Base-by-base conservation (phyloP, 2,329 filamentous ascomycete genomes). In the Akanthomyces dipterigenus region DNA sequence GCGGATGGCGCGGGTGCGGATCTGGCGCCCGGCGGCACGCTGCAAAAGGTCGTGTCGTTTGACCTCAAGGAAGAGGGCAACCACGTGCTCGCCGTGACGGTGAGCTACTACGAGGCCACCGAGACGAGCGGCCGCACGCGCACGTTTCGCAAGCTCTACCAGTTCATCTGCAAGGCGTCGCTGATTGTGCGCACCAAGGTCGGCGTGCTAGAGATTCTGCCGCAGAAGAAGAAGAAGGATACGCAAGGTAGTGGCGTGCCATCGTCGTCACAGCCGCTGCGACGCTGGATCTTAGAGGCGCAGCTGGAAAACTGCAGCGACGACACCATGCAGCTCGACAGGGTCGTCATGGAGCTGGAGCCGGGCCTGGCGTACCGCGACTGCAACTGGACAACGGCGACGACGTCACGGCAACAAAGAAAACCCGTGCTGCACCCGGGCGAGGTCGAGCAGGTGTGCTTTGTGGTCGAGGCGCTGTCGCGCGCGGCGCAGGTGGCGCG, bases 301-400 rank as follows among this genome's bases (percentile, higher is more conserved):
- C 95, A 99, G 77, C 76, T 99, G 62, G 95, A 99, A 78, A 99
- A 98, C 74, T 90, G 93, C 70, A 91, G 91, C 51, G 93, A 97
- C 71, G 87, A 88, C 49, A 80, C 87, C 5, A 88, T 98, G 65
- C 85, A 90, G 70, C 81, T 99, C 56, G 90, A 96, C 74, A 78
- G 77, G 63, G 83, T 87, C 34, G 75, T 76, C 36, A 72, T 88
- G 61, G 80, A 86, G 58, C 74, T 82, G 7, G 82, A 81, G 64
- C 67, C 74, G 1, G 81, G 82, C 3, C 71, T 87, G 55, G 67
- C 68, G 50, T 83, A 79, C 65, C 74, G 75, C 43, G 82, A 83
- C 63, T 82, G 82, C 65, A 87, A 88, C 67, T 86, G 83, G 82
- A 78, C 79, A 60, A 69, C 71, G 36, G 73, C 71, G 55, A 73